Percentiles rank a stretch among this genome's conserved stretches.
Conservation (phyloP, 352 stramenopile species). For the Globisporangium splendens region DNA sequence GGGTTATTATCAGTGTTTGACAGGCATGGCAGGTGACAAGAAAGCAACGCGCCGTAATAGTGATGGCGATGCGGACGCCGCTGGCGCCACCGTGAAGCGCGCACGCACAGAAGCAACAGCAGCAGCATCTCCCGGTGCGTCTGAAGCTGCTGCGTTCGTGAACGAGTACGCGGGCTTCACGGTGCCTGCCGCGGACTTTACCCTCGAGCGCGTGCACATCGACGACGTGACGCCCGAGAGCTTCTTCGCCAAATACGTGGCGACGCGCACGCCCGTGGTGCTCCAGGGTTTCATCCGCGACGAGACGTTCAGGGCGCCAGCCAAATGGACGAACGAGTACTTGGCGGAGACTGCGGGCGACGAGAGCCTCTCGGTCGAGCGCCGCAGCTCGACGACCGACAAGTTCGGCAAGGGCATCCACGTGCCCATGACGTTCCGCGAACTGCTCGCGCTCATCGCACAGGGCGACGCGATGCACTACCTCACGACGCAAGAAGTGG, state of each 20-base stretch:
- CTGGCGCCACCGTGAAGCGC: conserved; percentile 26
- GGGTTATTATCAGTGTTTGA: too few relatives aligned
- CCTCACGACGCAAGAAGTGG: conserved; percentile 89
- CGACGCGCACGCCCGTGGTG: conserved; percentile 78
- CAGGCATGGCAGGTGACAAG: neutral
- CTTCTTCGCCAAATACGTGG: conserved; percentile 81
- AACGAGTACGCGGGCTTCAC: conserved; percentile 67
- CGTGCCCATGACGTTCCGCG: conserved; percentile 74
- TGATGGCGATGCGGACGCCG: neutral
- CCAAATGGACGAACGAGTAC: conserved; percentile 80
- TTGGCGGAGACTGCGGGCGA: conserved; percentile 58
- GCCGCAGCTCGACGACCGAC: conserved; percentile 53
- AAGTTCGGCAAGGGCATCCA: conserved; percentile 87
- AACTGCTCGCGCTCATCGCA: conserved; percentile 73
- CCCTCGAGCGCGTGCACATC: conserved; percentile 53
- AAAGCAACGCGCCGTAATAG: conserved; percentile 9
- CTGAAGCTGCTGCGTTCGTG: conserved; percentile 1
- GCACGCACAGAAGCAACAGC: conserved; percentile 27
- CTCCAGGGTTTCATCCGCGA: conserved; percentile 62
- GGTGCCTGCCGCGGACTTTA: conserved; percentile 36
- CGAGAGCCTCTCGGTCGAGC: conserved; percentile 73
- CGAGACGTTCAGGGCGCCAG: conserved; percentile 37
- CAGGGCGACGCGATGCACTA: conserved; percentile 79
- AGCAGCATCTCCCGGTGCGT: conserved; percentile 1
- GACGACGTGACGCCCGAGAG: conserved; percentile 46